Evolutionary conservation across 2,329 filamentous ascomycete genomes (phyloP).

Genomic region (Furcasterigmium sp.): DNA sequence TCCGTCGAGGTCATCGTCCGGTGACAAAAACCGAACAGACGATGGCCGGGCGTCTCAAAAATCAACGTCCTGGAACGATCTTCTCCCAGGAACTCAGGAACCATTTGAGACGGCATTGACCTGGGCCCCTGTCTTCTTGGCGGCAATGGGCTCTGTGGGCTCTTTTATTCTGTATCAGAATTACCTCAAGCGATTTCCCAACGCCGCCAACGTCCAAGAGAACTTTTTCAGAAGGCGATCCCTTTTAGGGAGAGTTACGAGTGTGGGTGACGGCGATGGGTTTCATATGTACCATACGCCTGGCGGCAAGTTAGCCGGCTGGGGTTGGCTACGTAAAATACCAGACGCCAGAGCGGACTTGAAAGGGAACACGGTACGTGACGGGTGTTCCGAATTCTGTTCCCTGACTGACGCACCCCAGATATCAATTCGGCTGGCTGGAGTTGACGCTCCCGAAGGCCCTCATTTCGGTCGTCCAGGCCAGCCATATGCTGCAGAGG

Average conservation of each 20-base stretch:
- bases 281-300: constrained; percentile 94
- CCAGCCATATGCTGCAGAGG: constrained; percentile 79
- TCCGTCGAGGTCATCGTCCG: constrained; percentile 8
- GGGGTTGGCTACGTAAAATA: constrained; percentile 83
- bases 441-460: constrained; percentile 87
- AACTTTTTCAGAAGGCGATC: constrained; percentile 69
- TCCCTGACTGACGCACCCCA: constrained; percentile 25
- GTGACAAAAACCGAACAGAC: constrained; percentile 14
- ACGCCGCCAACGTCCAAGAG: constrained; percentile 68
- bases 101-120: constrained; percentile 33
- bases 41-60: constrained; percentile 22
- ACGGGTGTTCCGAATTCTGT: background rate
- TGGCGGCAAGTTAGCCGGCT: constrained; percentile 79
- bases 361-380: constrained; percentile 69
- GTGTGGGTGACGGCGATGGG: constrained; percentile 93
- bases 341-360: constrained; percentile 64
- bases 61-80: constrained; percentile 9
- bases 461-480: constrained; percentile 87
- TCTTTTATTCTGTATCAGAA: constrained; percentile 60
- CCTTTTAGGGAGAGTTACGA: constrained; percentile 81
- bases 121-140: constrained; percentile 38
- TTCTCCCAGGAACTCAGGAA: constrained; percentile 8
- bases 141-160: constrained; percentile 46
- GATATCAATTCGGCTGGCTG: constrained; percentile 86
- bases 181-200: constrained; percentile 81